Evolutionary conservation across 768 basidiomycete species (phyloP), one percentile per base, ranked within the genome.

Genomic region (Sporobolomyces pararoseus): DNA sequence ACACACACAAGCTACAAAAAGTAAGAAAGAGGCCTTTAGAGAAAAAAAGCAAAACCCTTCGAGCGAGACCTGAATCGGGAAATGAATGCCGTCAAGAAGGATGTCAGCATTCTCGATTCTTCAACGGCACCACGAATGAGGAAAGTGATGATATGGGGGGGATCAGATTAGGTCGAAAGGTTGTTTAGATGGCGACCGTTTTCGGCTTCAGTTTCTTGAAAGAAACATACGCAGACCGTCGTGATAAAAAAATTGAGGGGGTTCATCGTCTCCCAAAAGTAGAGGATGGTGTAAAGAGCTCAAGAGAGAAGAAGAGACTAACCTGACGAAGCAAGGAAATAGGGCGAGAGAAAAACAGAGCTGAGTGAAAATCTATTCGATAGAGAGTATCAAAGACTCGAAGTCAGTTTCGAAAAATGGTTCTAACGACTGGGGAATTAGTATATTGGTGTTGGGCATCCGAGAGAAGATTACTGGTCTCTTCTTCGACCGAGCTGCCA

Each of bases 151-250:
- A 58, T 13, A 37, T 6, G 50, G 42, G 37, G 52, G 51, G 39
- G 63, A 63, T 63, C 46, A 65, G 54, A 57, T 70, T 59, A 34
- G 68, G 57, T 60, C 63, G 68, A 51, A 57, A 51, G 17, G 23
- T n/a, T 60, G 68, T 58, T 70, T 70, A 60, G 59, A 59, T 60
- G 68, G 68, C 68, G 68, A 59, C 57, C 68, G 50, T 63, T 35
- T 70, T 70, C 68, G 68, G 68, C 68, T 63, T 61, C 59, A 61
- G 31, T 42, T 35, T 55, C 66, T 50, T 42, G 19, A n/a, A 39
- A 25, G 31, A 63, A 46, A 37, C 52, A 37, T 70, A 70, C 68
- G 68, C 58, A 70, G 68, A 70, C 68, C 68, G 68, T 70, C 68
- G 68, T 70, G 68, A 70, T 70, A 65, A 70, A 65, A 42, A 37